Evolutionary conservation across 2,329 filamentous ascomycete species (phyloP).

Genomic region (Bimuria novae-zelandiae): DNA sequence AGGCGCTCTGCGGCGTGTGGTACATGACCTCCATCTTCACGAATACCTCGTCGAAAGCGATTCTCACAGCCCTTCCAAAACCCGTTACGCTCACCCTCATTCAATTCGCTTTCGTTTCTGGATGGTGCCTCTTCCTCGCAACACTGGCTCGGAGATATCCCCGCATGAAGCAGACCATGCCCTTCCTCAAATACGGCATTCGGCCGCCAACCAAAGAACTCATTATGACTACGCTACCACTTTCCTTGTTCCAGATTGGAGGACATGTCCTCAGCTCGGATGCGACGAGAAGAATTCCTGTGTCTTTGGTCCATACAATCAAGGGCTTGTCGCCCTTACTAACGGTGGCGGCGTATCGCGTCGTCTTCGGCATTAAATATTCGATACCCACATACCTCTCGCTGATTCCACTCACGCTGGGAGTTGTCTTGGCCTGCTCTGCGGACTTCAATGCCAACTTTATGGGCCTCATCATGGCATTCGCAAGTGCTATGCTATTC

Average conservation of each 20-base stretch:
- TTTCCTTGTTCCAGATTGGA: conserved; percentile 89
- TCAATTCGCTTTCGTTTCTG: conserved; percentile 91
- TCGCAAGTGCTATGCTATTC: conserved; percentile 90
- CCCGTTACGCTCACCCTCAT: conserved; percentile 89
- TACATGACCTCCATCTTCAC: conserved; percentile 94
- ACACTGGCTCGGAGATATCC: conserved; percentile 77
- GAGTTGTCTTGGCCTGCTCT: conserved; percentile 96
- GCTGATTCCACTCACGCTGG: conserved; percentile 84
- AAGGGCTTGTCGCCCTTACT: conserved; percentile 96
- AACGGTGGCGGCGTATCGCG: conserved; percentile 89
- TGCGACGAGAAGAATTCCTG: conserved; percentile 91
- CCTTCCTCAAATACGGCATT: conserved; percentile 83
- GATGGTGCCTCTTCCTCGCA: conserved; percentile 81
- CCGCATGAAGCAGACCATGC: conserved; percentile 69
- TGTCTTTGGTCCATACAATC: conserved; percentile 97
- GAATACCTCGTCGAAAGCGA: conserved; percentile 97
- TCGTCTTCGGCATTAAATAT: conserved; percentile 88
- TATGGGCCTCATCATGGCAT: conserved; percentile 85
- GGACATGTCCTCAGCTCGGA: conserved; percentile 94
- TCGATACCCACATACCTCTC: conserved; percentile 75
- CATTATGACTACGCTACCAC: conserved; percentile 82
- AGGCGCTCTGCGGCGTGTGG: conserved; percentile 89
- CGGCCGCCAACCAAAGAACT: conserved; percentile 80
- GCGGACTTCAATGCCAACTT: conserved; percentile 88
- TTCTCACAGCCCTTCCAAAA: conserved; percentile 87